Conservation (phyloP, 257 asterid genomes). For the Plantago elongata region DNA sequence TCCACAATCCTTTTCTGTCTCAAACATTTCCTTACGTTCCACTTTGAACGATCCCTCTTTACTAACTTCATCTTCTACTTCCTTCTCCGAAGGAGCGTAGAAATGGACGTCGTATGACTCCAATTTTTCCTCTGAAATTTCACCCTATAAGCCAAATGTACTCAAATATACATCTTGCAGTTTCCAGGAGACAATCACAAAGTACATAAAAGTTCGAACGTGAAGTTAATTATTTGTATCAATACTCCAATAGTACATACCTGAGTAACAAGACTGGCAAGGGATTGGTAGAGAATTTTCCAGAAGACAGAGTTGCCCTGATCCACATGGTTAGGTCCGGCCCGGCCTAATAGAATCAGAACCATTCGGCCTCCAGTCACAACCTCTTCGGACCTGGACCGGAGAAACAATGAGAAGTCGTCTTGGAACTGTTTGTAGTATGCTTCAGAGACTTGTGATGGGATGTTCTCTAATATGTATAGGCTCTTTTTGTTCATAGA, state of each 20-base stretch:
- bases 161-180: not conserved
- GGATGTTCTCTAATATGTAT: slow-evolving; percentile 65
- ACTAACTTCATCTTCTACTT: slow-evolving; percentile 52
- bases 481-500: slow-evolving; percentile 63
- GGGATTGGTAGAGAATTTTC: slow-evolving; percentile 62
- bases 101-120: slow-evolving; percentile 73
- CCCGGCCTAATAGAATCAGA: slow-evolving; percentile 59
- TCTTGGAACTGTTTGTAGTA: slow-evolving; percentile 54
- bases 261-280: slow-evolving; percentile 46
- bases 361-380: slow-evolving; percentile 77
- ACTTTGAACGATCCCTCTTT: slow-evolving; percentile 54
- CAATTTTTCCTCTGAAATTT: slow-evolving; percentile 46
- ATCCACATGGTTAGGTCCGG: slow-evolving; percentile 42
- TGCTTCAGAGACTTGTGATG: slow-evolving; percentile 42
- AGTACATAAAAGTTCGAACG: no score
- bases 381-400: slow-evolving; percentile 57
- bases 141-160: slow-evolving; percentile 41
- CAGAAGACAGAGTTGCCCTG: slow-evolving; percentile 66
- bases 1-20: slow-evolving; percentile 38
- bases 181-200: no score
- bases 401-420: slow-evolving; percentile 62
- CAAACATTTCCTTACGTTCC: slow-evolving; percentile 49
- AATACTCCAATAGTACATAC: slow-evolving; percentile 22
- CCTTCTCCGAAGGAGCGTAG: slow-evolving; percentile 72
- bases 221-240: no score